These are phyloP conservation scores for Testicularia cyperi DNA, from an alignment of 1,284 basidiomycete species.

Conservation along the genomic window DNA sequence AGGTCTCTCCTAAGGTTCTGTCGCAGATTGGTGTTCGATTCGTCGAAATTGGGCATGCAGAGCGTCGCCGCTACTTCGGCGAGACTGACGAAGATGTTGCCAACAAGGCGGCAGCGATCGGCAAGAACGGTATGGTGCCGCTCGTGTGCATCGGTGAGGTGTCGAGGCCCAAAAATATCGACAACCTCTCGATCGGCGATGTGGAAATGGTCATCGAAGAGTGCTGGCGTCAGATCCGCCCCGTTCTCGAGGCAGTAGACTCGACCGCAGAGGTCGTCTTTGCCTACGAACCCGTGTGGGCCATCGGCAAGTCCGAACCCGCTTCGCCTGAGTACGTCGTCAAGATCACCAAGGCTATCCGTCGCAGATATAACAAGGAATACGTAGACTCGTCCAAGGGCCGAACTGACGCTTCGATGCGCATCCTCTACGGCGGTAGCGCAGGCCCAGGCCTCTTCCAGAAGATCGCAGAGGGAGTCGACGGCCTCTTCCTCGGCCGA, in stretches of 20 bases:
- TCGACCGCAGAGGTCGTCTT: constrained; percentile 32
- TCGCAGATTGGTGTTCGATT: constrained; percentile 44
- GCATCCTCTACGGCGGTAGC: constrained; percentile 53
- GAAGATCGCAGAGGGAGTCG: constrained; percentile 49
- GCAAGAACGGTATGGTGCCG: constrained; percentile 39
- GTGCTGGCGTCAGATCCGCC: constrained; percentile 48
- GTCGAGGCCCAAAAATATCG: constrained; percentile 19
- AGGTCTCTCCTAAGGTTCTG: constrained; percentile 49
- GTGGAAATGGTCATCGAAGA: constrained; percentile 38
- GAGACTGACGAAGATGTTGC: constrained; percentile 50
- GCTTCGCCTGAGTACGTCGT: constrained; percentile 51
- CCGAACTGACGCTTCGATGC: constrained; percentile 20
- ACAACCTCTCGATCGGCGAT: constrained; percentile 10
- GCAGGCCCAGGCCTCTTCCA: constrained; percentile 49
- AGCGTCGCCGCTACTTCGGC: constrained; percentile 46
- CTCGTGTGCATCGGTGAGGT: constrained; percentile 55
- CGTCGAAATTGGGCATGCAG: constrained; percentile 56
- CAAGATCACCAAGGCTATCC: constrained; percentile 46
- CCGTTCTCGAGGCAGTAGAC: constrained; percentile 26
- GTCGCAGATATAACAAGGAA: constrained; percentile 24
- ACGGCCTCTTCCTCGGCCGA: constrained; percentile 52
- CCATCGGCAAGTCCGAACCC: constrained; percentile 48
- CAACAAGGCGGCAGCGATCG: constrained; percentile 39
- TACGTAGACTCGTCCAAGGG: constrained; percentile 19
- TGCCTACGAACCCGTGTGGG: constrained; percentile 57